Evolutionary conservation across 177 flowering plant species (phyloP).

Genomic region (Vitis hybrid): DNA sequence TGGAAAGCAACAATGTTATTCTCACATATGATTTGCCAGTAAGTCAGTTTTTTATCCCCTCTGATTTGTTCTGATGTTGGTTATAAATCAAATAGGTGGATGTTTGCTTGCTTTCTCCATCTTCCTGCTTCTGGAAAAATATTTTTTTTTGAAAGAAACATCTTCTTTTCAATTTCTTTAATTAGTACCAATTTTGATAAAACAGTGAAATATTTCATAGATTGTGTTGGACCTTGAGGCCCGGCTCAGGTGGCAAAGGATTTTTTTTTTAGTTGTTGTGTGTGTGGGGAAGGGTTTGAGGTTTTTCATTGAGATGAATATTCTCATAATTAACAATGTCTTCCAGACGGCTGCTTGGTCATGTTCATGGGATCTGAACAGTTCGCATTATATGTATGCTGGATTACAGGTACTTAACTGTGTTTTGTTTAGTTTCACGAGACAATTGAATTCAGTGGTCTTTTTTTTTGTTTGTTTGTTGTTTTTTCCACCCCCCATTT

Average conservation of each 20-base stretch:
- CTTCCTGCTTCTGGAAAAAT: not conserved
- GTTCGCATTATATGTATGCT: constrained; percentile 59
- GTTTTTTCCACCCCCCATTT: not conserved
- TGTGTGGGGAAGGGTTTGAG: no score
- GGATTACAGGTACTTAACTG: constrained; percentile 71
- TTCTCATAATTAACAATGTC: constrained; percentile 3
- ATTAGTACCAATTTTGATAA: not conserved
- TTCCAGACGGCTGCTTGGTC: constrained; percentile 86
- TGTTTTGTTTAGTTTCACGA: constrained; percentile 3
- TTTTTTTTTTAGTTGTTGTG: not conserved
- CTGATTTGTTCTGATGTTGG: not conserved
- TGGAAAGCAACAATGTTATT: constrained; percentile 70
- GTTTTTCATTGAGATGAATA: no score
- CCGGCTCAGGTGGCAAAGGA: no score
- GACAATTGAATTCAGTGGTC: not conserved
- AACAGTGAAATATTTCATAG: not conserved
- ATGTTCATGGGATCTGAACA: constrained; percentile 76
- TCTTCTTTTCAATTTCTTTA: not conserved
- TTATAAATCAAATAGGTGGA: not conserved
- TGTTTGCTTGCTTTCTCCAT: not conserved
- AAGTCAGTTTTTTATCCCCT: constrained; percentile 19
- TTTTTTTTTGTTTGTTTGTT: not conserved
- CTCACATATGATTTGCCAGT: constrained; percentile 80
- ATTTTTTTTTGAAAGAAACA: not conserved
- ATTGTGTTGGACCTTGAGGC: not conserved